Evolutionary conservation across 208 protist genomes (phyloP).

Genomic region (Crithidia sp.): DNA sequence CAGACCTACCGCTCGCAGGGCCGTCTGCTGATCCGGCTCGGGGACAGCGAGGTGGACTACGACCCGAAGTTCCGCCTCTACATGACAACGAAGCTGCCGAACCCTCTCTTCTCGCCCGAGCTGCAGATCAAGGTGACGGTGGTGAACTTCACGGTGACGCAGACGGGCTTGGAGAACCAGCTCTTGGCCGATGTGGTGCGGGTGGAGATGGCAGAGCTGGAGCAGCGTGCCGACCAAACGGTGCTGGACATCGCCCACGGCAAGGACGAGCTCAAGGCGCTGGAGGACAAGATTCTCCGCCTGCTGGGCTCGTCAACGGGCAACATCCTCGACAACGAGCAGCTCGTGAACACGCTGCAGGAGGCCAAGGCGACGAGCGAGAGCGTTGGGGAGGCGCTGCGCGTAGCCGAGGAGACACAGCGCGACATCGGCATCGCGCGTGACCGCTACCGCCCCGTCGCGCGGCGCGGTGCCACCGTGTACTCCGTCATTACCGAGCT

Average conservation of each 20-base stretch:
- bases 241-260: slow-evolving; percentile 95
- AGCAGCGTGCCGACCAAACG: slow-evolving; percentile 91
- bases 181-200: slow-evolving; percentile 93
- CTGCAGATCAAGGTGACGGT: slow-evolving; percentile 95
- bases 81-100: slow-evolving; percentile 96
- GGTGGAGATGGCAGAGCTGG: slow-evolving; percentile 93
- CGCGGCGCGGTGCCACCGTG: slow-evolving; percentile 93
- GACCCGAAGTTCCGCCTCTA: slow-evolving; percentile 95
- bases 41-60: slow-evolving; percentile 96
- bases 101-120: slow-evolving; percentile 96
- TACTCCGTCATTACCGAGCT: slow-evolving; percentile 96
- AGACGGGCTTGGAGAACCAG: slow-evolving; percentile 92
- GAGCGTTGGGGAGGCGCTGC: slow-evolving; percentile 89
- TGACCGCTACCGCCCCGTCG: slow-evolving; percentile 93
- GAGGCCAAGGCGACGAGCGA: slow-evolving; percentile 93
- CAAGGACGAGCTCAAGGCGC: slow-evolving; percentile 94
- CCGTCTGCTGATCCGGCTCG: slow-evolving; percentile 91
- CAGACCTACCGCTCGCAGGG: slow-evolving; percentile 94
- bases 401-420: slow-evolving; percentile 93
- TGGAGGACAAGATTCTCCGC: slow-evolving; percentile 95
- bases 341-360: slow-evolving; percentile 95
- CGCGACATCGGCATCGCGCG: slow-evolving; percentile 93
- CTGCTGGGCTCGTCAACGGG: slow-evolving; percentile 92
- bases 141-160: slow-evolving; percentile 96
- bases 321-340: slow-evolving; percentile 97